Evolutionary conservation across 495 filamentous ascomycete genomes (phyloP).

Genomic region (Neurospora sp.): DNA sequence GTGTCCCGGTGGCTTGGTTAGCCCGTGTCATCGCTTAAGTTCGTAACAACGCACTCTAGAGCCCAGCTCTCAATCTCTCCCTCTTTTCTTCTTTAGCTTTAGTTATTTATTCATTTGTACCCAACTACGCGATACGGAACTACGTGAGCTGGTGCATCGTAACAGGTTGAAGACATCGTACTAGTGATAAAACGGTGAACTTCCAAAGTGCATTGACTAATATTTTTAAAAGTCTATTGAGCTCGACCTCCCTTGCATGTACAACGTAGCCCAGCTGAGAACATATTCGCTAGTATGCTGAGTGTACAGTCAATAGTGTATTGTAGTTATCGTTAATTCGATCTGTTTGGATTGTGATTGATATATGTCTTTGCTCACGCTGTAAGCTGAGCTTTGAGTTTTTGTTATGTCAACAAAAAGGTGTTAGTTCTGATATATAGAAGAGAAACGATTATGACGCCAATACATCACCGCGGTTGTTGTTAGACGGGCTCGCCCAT

Average conservation of each 20-base stretch:
- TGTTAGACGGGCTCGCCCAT: too few species aligned
- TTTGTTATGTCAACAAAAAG: too few species aligned
- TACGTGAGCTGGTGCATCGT: too few species aligned
- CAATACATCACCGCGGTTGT: not conserved
- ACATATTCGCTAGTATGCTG: not conserved
- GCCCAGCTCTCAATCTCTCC: too few species aligned
- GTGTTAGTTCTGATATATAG: too few species aligned
- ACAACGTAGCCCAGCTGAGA: not conserved
- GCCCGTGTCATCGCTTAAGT: too few species aligned
- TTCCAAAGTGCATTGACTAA: not conserved
- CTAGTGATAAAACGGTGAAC: not conserved
- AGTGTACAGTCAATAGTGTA: not conserved
- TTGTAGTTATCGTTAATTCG: not conserved
- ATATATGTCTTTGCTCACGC: not conserved
- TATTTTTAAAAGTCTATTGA: too few species aligned
- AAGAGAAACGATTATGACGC: not conserved
- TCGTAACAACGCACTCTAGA: too few species aligned
- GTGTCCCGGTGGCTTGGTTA: too few species aligned
- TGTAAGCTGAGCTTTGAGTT: not conserved
- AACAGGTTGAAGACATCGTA: not conserved
- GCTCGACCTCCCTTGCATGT: not conserved
- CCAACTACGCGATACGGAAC: too few species aligned
- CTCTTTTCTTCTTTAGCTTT: too few species aligned
- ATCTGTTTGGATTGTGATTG: not conserved
- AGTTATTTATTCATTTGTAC: too few species aligned